Base-by-base conservation (phyloP, 1,284 basidiomycete genomes). In the Fomitopsis schrenkii region DNA sequence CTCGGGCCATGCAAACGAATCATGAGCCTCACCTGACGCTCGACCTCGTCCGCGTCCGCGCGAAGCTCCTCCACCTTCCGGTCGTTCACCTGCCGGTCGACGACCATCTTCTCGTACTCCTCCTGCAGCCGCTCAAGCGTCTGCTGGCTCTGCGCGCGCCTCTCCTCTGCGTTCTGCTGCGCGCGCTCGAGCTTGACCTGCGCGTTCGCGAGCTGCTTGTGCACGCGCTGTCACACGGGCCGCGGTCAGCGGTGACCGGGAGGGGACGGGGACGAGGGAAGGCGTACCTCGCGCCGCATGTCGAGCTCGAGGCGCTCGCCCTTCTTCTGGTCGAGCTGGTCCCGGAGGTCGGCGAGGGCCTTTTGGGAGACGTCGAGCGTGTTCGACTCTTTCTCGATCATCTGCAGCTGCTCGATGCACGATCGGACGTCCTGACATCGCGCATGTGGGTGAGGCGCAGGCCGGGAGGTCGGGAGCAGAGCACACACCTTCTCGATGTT, bases 21-120 rank as follows among this genome's bases (percentile, higher is more conserved):
- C 12, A 28, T 19, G 28, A 8, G 2, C 59, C 68, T 42, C 41
- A 88, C 90, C 80, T 87, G 84, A 48, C 78, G 75, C 67, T 91
- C 88, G 35, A 86, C 77, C 40, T 81, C 82, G 58, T 85, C 82
- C 2, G 87, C 88, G 63, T 91, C 84, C 56, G 75, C 77, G n/a
- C 88, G 81, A 38, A 90, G 75, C 69, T 90, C 87, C 64, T 92
- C 89, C 2, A 91, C 82, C 57, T 89, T 82, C 61, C 83, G 84
- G 66, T 93, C 90, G 61, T 91, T 92, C 59, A 91, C 87, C 55
- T 85, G 77, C 53, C 90, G 78, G 68, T 91, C 90, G 17, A 84
- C 68, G 17, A 81, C 82, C 89, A 93, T 91, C 64, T 88, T 78
- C 44, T 90, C 85, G 70, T 89, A 94, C 75, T 94, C 90, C 42